Base-by-base conservation (phyloP, 2,329 filamentous ascomycete species). In the Pyrenophora graminea region DNA sequence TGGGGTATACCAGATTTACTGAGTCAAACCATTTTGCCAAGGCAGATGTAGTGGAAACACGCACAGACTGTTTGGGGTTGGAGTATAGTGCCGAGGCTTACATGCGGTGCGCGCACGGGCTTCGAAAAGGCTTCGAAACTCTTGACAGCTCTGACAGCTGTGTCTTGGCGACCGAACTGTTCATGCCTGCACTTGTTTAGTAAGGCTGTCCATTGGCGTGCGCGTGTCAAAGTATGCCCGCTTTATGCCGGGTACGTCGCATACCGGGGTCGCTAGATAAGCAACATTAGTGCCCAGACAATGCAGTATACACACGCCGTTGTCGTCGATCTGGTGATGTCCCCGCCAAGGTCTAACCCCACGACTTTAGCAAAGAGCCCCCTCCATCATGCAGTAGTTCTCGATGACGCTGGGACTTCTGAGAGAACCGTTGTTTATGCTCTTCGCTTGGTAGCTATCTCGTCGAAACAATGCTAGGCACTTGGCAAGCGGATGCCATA, bases 181-280 rank as follows among this genome's bases (percentile, higher is more conserved):
- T 36, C 32, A 43, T 34, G 17, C 40, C 18, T 33, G 27, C 30
- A 32, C 31, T 10, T 43, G 31, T 32, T 33, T 43, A 31, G 40
- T 43, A 12, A 34, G 19, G 9, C 31, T 21, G 21, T 33, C 8
- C 21, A 23, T 19, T 43, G 25, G 40, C 31, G 31, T n/a, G 25
- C n/a, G 30, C 32, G 32, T 43, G n/a, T 43, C 32, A 43, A 21
- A 39, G 40, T 43, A n/a, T 36, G 15, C 18, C 40, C 30, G 40
- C 40, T 32, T 43, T 9, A 43, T 33, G 32, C 40, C 19, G 32
- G 9, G 25, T 13, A 33, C 15, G 40, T 15, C 17, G 9, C 34
- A 10, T 17, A 12, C 40, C n/a, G 10, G 12, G 3, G 31, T 18
- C 21, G 12, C 31, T 43, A 23, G 18, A 39, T 21, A 39, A 15